Evolutionary conservation across 179 eudicot genomes (phyloP), one percentile per base, ranked within the genome.

Genomic region (Silene coronaria): DNA sequence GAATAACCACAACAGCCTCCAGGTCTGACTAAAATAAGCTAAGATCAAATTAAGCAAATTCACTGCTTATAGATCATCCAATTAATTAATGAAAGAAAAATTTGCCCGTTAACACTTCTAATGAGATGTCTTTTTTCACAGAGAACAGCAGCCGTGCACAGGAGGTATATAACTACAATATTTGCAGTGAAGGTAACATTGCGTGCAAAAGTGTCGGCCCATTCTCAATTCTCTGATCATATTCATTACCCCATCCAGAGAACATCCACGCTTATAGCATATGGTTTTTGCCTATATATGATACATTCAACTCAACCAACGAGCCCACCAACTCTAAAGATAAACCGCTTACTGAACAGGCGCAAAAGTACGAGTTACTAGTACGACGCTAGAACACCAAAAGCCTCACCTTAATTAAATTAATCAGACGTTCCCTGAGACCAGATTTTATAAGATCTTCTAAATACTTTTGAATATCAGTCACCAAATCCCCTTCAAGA

Each of bases 381-480:
- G 8, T 2, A 42, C 11, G 58, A 53, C 58, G 17, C 58, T 53
- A 53, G 45, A 71, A 63, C 3, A 71, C 23, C 9, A 53, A 34
- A 60, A 71, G 55, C 28, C 80, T 72, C 46, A 91, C 99, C 95
- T 96, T 96, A 73, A 96, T 86, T 67, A 96, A 90, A 62, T 83
- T 82, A 67, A 93, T 84, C 75, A 96, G 76, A 11, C 90, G 90
- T 74, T 87, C 88, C 71, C 95, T 82, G 76, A 96, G 92, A 68
- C 99, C 99, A 71, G 86, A 72, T 76, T 71, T 79, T 66, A 93
- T 75, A 73, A 93, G 91, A 86, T 91, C 91, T 86, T 95, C 93
- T 77, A 95, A 71, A 72, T 84, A 87, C 73, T 85, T 91, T 72
- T 92, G 97, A 74, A 95, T 85, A 72, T 95, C 97, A 53, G 88